Conservation (phyloP, 768 basidiomycete species). For the Trametopsis cervina region DNA sequence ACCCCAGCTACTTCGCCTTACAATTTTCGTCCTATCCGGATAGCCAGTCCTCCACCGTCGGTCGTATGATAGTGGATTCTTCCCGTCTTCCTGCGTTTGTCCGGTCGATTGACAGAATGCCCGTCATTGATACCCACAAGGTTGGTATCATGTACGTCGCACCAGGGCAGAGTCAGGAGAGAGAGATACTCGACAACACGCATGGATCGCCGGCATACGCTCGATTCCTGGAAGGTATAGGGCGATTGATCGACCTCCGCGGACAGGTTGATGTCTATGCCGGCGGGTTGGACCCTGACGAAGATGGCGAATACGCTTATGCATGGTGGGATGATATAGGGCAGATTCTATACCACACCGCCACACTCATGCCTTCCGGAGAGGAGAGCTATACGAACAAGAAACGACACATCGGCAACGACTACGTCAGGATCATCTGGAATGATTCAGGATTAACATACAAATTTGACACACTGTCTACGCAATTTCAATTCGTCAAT, state of each 20-base stretch:
- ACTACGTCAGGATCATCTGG: conserved; percentile 94
- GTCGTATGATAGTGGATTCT: conserved; percentile 43
- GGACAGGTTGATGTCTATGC: conserved; percentile 91
- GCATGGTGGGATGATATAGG: conserved; percentile 99
- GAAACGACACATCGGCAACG: conserved; percentile 96
- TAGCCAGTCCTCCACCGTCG: conserved; percentile 38
- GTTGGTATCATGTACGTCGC: conserved; percentile 95
- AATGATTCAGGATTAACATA: conserved; percentile 93
- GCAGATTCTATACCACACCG: conserved; percentile 91
- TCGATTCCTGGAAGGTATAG: conserved; percentile 86
- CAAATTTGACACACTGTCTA: conserved; percentile 83
- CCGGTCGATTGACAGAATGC: conserved; percentile 69
- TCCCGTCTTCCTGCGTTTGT: conserved; percentile 53
- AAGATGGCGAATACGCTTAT: conserved; percentile 95
- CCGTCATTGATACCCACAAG: conserved; percentile 96
- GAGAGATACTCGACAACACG: conserved; percentile 81
- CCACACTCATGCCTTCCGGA: conserved; percentile 92
- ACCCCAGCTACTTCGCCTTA: conserved; percentile 79
- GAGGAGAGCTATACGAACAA: conserved; percentile 77
- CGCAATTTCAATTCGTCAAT: conserved; percentile 96
- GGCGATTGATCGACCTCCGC: conserved; percentile 78
- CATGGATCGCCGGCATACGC: conserved; percentile 95
- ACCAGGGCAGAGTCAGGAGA: conserved; percentile 79
- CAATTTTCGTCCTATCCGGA: conserved; percentile 77
- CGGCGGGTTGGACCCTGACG: conserved; percentile 84